Conservation (phyloP, 129 eudicot species). For the Flaveria brownii region DNA sequence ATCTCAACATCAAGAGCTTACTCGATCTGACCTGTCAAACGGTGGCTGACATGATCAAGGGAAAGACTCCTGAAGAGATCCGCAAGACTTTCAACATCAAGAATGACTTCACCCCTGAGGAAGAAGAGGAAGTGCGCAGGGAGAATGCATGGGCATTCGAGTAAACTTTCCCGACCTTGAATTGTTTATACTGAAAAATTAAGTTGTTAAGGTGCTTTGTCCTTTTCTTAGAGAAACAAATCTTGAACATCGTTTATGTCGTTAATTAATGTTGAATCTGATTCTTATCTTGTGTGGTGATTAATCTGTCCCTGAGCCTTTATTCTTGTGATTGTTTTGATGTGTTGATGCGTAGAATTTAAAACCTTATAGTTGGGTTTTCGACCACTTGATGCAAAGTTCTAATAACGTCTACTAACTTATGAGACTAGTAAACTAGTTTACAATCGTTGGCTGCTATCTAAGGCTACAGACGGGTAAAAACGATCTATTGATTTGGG, state of each 20-base stretch:
- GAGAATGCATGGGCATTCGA: conserved; percentile 89
- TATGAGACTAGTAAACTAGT: too few relatives aligned
- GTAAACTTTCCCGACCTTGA: conserved; percentile 27
- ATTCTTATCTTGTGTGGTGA: neutral
- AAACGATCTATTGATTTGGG: too few relatives aligned
- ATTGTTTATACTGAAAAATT: conserved; percentile 23
- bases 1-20: conserved; percentile 68
- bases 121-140: conserved; percentile 76
- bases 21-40: conserved; percentile 73
- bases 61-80: conserved; percentile 81
- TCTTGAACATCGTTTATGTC: neutral
- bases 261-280: neutral
- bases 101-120: conserved; percentile 83
- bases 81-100: conserved; percentile 78
- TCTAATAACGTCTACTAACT: too few relatives aligned
- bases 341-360: neutral
- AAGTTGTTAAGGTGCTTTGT: neutral
- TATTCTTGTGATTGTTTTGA: conserved; percentile 1
- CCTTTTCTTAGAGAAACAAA: neutral
- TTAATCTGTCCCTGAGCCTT: neutral
- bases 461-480: too few relatives aligned
- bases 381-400: too few relatives aligned
- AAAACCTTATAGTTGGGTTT: too few relatives aligned
- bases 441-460: too few relatives aligned
- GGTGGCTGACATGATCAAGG: conserved; percentile 80